These are phyloP conservation scores for Sambucus nigra DNA, from an alignment of 129 eudicot species.

Conservation along the genomic window DNA sequence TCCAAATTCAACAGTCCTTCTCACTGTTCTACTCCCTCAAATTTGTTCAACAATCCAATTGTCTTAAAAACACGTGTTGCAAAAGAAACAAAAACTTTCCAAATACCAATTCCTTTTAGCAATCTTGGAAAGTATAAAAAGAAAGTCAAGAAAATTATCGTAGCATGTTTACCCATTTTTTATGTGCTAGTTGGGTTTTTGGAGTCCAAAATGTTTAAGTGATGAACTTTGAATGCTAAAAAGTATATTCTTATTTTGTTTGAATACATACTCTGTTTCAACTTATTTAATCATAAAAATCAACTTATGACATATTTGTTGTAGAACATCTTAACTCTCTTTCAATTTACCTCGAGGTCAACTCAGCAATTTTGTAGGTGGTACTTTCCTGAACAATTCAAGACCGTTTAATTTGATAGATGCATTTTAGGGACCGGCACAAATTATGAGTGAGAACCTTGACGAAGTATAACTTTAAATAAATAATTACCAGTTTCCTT, in stretches of 20 bases:
- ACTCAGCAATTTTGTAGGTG: constrained; percentile 54
- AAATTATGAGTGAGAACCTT: neutral
- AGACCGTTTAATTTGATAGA: constrained; percentile 8
- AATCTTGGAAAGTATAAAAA: no score
- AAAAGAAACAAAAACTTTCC: constrained; percentile 8
- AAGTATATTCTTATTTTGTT: no score
- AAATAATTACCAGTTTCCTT: constrained; percentile 52
- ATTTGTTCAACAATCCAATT: constrained; percentile 10
- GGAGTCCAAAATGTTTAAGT: no score
- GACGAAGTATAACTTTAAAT: neutral
- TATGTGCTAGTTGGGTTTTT: no score
- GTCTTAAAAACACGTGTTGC: neutral
- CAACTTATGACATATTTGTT: no score
- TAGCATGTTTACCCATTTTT: no score
- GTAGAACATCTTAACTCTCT: no score
- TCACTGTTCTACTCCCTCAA: constrained; percentile 69
- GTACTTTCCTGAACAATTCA: constrained; percentile 53
- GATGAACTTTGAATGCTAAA: no score
- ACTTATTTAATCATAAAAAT: no score
- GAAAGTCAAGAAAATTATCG: no score
- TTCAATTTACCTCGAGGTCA: constrained; percentile 61
- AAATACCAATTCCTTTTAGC: no score
- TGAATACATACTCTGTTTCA: no score
- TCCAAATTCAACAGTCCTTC: constrained; percentile 75
- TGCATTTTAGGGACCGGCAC: constrained; percentile 5